Conservation (phyloP, 768 basidiomycete species). For the Xerocomellus amylosporus region DNA sequence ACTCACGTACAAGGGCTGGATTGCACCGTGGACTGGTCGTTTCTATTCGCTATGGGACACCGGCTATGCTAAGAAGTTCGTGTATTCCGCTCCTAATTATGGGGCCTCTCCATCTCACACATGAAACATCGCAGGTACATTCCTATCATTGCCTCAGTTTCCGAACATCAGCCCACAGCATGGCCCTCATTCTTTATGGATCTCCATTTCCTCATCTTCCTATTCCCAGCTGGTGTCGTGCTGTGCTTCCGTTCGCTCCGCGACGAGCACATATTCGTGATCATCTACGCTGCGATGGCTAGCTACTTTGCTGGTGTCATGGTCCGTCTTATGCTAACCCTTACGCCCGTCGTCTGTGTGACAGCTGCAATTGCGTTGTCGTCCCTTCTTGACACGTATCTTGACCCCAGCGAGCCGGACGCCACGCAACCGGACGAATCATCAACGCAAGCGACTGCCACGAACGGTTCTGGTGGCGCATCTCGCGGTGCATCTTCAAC, state of each 20-base stretch:
- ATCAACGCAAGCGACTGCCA: neutral
- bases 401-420: slow-evolving; percentile 78
- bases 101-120: neutral
- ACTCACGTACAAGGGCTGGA: slow-evolving; percentile 90
- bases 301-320: slow-evolving; percentile 99
- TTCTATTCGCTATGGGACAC: slow-evolving; percentile 99
- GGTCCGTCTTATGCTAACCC: slow-evolving; percentile 97
- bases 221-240: slow-evolving; percentile 95
- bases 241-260: slow-evolving; percentile 92
- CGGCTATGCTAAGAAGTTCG: slow-evolving; percentile 95
- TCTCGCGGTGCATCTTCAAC: slow-evolving; percentile 23
- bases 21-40: slow-evolving; percentile 99
- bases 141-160: slow-evolving; percentile 98
- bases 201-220: slow-evolving; percentile 93
- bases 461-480: slow-evolving; percentile 13
- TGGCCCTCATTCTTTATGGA: slow-evolving; percentile 99
- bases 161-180: slow-evolving; percentile 98
- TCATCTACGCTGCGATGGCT: slow-evolving; percentile 93
- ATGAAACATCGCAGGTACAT: slow-evolving; percentile 60
- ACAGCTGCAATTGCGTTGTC: slow-evolving; percentile 89
- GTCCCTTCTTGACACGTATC: slow-evolving; percentile 81
- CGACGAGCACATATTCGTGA: slow-evolving; percentile 97
- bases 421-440: slow-evolving; percentile 5
- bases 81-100: slow-evolving; percentile 3
- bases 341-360: slow-evolving; percentile 96